Conservation (phyloP, 495 filamentous ascomycete species). For the Lasiosphaeria hispida region DNA sequence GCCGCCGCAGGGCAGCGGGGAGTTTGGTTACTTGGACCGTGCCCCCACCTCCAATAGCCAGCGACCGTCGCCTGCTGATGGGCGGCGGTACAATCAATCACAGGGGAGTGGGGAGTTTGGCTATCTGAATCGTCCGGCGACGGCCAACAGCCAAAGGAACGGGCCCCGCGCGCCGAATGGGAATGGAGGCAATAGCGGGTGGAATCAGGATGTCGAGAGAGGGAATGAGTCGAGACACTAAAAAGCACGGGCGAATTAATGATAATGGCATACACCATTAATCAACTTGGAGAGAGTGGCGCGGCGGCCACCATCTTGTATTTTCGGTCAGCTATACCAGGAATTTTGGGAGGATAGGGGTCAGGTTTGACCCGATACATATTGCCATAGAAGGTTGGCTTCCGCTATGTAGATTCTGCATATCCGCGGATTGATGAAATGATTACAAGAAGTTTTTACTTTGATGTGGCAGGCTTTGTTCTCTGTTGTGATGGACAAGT, state of each 20-base stretch:
- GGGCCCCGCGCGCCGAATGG: conserved; percentile 24
- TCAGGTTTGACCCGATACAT: neutral
- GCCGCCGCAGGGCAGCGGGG: neutral
- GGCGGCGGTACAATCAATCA: conserved; percentile 9
- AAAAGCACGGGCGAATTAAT: neutral
- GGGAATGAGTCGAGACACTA: conserved; percentile 24
- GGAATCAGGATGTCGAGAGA: conserved; percentile 34
- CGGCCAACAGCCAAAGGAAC: conserved; percentile 24
- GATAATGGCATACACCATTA: neutral
- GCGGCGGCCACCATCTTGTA: neutral
- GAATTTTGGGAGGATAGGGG: neutral
- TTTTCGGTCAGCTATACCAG: neutral
- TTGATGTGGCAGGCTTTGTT: neutral
- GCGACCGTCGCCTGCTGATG: neutral
- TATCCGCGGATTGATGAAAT: conserved; percentile 5
- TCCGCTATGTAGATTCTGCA: neutral
- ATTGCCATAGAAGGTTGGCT: neutral
- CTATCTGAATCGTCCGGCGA: conserved; percentile 20
- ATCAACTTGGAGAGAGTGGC: too few relatives aligned
- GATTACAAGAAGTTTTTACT: neutral
- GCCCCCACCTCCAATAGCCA: neutral
- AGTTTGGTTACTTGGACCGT: neutral
- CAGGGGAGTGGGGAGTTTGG: conserved; percentile 13
- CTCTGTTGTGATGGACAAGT: neutral
- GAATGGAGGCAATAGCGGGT: conserved; percentile 31